A percentile compares a stretch with the other conserved stretches of the same genome.
phyloP scores from a whole-genome alignment of 139 green algal species.

The Volvox reticuliferus region DNA sequence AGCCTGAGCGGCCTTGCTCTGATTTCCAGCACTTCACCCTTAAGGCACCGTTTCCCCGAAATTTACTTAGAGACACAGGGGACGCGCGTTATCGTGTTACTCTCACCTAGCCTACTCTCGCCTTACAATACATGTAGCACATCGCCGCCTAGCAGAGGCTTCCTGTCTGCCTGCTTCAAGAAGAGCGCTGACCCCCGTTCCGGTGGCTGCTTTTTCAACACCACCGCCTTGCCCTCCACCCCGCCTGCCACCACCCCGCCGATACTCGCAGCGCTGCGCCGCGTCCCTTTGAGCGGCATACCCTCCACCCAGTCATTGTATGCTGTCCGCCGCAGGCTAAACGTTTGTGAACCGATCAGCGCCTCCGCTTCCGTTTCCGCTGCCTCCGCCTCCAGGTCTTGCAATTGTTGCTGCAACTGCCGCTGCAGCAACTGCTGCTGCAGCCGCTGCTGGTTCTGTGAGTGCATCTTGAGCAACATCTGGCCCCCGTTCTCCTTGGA shows the following conservation, averaged over 20 bases:
- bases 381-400: neutral
- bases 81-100: no score
- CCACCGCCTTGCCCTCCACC: conserved; percentile 19
- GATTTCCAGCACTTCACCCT: no score
- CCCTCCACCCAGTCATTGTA: conserved; percentile 22
- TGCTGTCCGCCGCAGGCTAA: neutral
- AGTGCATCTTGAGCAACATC: neutral
- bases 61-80: no score
- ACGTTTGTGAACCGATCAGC: neutral
- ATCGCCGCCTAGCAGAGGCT: conserved; percentile 26
- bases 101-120: neutral
- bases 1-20: no score
- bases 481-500: neutral
- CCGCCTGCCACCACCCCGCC: conserved; percentile 5
- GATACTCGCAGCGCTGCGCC: neutral
- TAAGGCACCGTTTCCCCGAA: no score
- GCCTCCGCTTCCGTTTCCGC: neutral
- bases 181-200: neutral
- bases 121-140: conserved; percentile 27
- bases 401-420: neutral
- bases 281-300: neutral
- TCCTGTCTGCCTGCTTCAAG: neutral
- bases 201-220: neutral
- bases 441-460: neutral
- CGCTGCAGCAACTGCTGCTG: neutral